A percentile compares a stretch with the other conserved stretches of the same genome.
Conservation (phyloP, 352 stramenopile species). For the Globisporangium lucens region DNA sequence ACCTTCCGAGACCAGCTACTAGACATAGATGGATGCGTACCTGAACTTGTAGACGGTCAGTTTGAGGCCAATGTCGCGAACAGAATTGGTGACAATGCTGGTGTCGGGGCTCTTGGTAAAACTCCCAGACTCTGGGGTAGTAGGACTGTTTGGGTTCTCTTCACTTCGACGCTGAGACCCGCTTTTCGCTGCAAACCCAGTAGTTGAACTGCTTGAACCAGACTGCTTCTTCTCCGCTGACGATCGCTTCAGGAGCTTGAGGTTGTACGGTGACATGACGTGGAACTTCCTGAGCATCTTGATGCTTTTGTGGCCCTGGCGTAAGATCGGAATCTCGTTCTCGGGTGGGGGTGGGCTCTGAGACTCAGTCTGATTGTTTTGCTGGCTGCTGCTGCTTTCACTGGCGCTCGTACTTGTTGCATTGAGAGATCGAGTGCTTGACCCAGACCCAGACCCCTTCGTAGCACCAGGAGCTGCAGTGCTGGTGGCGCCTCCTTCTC, state of each 20-base stretch:
- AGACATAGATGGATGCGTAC: conserved; percentile 2
- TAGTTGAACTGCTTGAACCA: not conserved
- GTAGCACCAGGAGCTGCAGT: not conserved
- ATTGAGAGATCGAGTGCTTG: not conserved
- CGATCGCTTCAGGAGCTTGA: conserved; percentile 20
- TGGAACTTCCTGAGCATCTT: conserved; percentile 65
- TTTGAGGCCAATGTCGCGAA: conserved; percentile 63
- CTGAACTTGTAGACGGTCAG: conserved; percentile 71
- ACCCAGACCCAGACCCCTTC: not conserved
- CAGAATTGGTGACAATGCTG: conserved; percentile 32
- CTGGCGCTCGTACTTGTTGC: not conserved
- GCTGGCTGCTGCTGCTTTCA: not conserved
- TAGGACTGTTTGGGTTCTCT: conserved; percentile 3
- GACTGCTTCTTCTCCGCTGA: conserved; percentile 17
- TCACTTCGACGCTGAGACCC: not conserved
- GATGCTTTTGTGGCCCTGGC: conserved; percentile 61
- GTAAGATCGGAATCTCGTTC: conserved; percentile 38
- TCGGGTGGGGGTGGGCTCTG: not conserved
- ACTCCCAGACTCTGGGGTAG: not conserved
- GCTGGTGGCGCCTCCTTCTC: conserved; percentile 53
- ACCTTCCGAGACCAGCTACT: no score
- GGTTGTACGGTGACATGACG: conserved; percentile 53
- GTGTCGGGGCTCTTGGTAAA: not conserved
- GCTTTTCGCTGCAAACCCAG: not conserved
- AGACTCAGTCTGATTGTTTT: conserved; percentile 19